phyloP scores from a whole-genome alignment of 371 early-diverging fungal species.

The Rhizomucor miehei region DNA sequence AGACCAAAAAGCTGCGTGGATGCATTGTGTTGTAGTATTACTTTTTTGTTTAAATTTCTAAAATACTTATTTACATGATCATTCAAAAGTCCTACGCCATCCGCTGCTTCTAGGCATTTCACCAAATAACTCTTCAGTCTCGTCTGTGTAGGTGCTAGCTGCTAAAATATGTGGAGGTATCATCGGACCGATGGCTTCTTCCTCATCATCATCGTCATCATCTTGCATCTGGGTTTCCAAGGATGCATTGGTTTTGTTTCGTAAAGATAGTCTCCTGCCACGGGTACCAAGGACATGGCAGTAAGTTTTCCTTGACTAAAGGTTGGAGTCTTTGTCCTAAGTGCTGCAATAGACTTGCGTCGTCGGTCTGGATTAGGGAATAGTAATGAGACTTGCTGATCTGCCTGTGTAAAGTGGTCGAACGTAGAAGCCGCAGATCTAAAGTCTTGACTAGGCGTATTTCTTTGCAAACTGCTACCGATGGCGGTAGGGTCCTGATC shows the following conservation, averaged over 20 bases:
- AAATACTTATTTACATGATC: not conserved
- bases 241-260: not conserved
- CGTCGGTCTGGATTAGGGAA: constrained; percentile 13
- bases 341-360: constrained; percentile 14
- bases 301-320: too few relatives aligned
- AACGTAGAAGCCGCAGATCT: not conserved
- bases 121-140: constrained; percentile 39
- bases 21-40: not conserved
- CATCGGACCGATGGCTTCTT: constrained; percentile 22
- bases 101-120: constrained; percentile 28
- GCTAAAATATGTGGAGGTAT: constrained; percentile 39
- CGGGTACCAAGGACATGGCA: constrained; percentile 17
- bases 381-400: constrained; percentile 9
- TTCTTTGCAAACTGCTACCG: constrained; percentile 1
- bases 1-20: too few relatives aligned
- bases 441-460: not conserved
- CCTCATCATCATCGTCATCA: constrained; percentile 16
- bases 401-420: constrained; percentile 13
- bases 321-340: not conserved
- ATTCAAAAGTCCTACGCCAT: constrained; percentile 25
- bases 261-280: not conserved
- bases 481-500: constrained; percentile 13
- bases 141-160: constrained; percentile 29
- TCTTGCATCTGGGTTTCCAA: constrained; percentile 2
- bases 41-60: not conserved